phyloP scores from a whole-genome alignment of 1,139 yeast species.

The Candida tropicalis region DNA sequence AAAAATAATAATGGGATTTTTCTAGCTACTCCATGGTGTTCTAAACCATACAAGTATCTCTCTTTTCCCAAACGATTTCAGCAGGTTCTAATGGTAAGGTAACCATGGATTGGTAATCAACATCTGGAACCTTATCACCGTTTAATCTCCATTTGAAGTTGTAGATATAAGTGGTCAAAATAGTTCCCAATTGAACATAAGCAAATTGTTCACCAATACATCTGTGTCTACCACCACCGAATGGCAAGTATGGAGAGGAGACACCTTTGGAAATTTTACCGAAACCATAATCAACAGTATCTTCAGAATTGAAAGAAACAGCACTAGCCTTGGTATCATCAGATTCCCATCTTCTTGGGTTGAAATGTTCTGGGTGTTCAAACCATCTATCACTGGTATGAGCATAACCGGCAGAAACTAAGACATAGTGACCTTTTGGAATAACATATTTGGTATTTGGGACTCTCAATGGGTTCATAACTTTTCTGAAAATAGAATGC shows the following conservation, averaged over 20 bases:
- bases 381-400: constrained; percentile 76
- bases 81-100: constrained; percentile 86
- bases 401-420: constrained; percentile 93
- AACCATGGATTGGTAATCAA: constrained; percentile 92
- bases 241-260: constrained; percentile 91
- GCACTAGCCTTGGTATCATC: constrained; percentile 34
- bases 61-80: constrained; percentile 72
- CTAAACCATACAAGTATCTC: constrained; percentile 38
- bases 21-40: no score
- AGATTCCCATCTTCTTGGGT: constrained; percentile 89
- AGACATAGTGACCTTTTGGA: constrained; percentile 86
- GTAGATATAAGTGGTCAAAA: constrained; percentile 75
- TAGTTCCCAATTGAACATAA: constrained; percentile 86
- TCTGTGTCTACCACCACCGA: constrained; percentile 99
- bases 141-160: constrained; percentile 77
- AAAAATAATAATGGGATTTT: background rate
- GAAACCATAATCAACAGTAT: constrained; percentile 86
- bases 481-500: constrained; percentile 94
- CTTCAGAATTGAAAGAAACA: constrained; percentile 32
- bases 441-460: constrained; percentile 81
- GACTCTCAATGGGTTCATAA: constrained; percentile 72
- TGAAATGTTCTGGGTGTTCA: constrained; percentile 68
- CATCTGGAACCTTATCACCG: constrained; percentile 64
- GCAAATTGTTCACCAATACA: constrained; percentile 99
- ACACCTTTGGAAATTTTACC: constrained; percentile 97